These are phyloP conservation scores for Fusarium pilosicola DNA, from an alignment of 2,329 filamentous ascomycete species.

Conservation along the genomic window DNA sequence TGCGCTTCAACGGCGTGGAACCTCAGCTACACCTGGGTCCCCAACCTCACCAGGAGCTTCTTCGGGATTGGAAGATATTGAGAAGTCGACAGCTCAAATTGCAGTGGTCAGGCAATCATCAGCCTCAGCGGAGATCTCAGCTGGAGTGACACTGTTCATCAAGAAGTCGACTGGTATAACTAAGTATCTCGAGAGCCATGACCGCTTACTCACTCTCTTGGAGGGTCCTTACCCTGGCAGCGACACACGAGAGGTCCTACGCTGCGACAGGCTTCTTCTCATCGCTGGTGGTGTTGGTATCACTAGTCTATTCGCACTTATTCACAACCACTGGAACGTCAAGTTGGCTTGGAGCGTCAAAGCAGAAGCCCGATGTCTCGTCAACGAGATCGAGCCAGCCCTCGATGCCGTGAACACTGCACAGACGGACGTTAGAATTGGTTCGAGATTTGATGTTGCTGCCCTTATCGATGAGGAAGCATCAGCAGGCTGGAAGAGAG, in stretches of 20 bases:
- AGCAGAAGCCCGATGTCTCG: neutral
- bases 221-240: conserved; percentile 1
- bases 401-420: neutral
- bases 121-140: neutral
- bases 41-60: neutral
- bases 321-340: conserved; percentile 16
- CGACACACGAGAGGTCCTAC: neutral
- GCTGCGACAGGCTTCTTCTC: conserved; percentile 11
- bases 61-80: neutral
- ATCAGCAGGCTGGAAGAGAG: conserved; percentile 6
- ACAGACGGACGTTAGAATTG: neutral
- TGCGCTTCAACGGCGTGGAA: neutral
- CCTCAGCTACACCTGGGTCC: fast-evolving
- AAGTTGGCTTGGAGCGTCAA: conserved; percentile 8
- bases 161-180: conserved; percentile 14
- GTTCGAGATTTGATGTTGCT: neutral
- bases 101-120: neutral
- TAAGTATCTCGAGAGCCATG: conserved; percentile 3
- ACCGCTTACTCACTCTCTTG: neutral
- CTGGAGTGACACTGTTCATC: conserved; percentile 4
- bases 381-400: conserved; percentile 8
- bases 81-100: neutral
- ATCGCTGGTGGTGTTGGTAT: conserved; percentile 14
- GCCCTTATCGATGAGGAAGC: neutral
- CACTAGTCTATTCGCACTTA: neutral